Conservation (phyloP, 306 rosid species). For the Albizia julibrissin region DNA sequence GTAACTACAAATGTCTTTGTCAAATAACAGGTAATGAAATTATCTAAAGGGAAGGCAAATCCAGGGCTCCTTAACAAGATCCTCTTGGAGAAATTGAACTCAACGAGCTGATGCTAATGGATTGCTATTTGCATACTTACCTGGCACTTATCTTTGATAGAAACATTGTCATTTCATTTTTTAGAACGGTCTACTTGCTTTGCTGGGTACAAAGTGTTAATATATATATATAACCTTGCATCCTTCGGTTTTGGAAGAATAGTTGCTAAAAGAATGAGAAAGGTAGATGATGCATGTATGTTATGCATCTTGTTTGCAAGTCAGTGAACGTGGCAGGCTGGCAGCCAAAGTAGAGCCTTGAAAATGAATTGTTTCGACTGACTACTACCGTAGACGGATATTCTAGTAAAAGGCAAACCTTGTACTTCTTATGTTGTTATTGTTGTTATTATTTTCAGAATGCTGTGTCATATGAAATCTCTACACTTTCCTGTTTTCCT, state of each 20-base stretch:
- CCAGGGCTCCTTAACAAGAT: conserved; percentile 86
- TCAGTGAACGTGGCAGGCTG: not conserved
- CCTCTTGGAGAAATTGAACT: conserved; percentile 74
- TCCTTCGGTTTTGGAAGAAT: not conserved
- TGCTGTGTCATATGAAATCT: not conserved
- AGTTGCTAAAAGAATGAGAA: not conserved
- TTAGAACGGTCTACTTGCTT: not conserved
- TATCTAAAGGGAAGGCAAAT: conserved; percentile 94
- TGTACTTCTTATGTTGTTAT: not conserved
- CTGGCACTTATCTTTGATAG: not conserved
- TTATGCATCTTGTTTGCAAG: conserved; percentile 10
- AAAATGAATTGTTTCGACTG: not conserved
- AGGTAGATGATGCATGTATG: not conserved
- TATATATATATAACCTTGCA: not conserved
- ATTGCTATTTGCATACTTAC: conserved; percentile 10
- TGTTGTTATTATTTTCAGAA: not conserved
- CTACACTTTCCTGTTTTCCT: not conserved
- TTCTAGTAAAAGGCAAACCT: conserved; percentile 10
- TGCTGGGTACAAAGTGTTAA: not conserved
- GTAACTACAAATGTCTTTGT: not conserved
- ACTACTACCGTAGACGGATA: conserved; percentile 18
- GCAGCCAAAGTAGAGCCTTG: not conserved
- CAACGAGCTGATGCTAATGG: conserved; percentile 55
- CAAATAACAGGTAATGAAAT: conserved; percentile 72
- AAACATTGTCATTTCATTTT: not conserved